These are phyloP conservation scores for Lachnellula suecica DNA, from an alignment of 2,329 filamentous ascomycete genomes.

Conservation along the genomic window DNA sequence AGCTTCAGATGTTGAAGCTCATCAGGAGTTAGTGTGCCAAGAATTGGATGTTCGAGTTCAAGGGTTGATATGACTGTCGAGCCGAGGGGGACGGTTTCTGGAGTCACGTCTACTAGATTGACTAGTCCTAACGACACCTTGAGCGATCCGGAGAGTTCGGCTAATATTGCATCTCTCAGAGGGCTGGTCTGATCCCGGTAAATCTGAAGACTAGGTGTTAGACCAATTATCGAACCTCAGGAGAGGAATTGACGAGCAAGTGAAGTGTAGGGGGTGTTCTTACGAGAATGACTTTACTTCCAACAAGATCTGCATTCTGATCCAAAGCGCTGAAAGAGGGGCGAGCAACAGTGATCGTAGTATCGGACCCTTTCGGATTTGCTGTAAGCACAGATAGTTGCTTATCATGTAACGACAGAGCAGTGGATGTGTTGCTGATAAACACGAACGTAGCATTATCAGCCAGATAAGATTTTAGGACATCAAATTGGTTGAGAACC, in stretches of 20 bases:
- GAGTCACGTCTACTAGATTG: neutral
- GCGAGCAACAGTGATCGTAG: neutral
- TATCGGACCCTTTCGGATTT: neutral
- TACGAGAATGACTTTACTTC: neutral
- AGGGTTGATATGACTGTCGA: neutral
- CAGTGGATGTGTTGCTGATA: neutral
- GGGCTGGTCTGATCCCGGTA: neutral
- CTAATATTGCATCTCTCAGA: neutral
- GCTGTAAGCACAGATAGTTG: neutral
- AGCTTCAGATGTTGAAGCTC: neutral
- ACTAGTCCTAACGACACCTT: neutral
- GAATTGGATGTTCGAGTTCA: slow-evolving; percentile 1
- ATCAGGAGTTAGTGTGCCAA: neutral
- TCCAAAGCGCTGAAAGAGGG: neutral
- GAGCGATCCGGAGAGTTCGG: neutral
- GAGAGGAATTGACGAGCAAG: neutral
- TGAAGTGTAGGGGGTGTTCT: neutral
- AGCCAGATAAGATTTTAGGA: neutral
- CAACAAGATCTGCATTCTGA: neutral
- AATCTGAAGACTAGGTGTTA: neutral
- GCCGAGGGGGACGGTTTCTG: neutral
- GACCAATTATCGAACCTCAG: neutral
- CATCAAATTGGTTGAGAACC: neutral
- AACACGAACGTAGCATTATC: neutral
- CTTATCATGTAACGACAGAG: neutral